Evolutionary conservation across 331 rosid species (phyloP), one percentile per base, ranked within the genome.

Genomic region (Rosa hybrid): DNA sequence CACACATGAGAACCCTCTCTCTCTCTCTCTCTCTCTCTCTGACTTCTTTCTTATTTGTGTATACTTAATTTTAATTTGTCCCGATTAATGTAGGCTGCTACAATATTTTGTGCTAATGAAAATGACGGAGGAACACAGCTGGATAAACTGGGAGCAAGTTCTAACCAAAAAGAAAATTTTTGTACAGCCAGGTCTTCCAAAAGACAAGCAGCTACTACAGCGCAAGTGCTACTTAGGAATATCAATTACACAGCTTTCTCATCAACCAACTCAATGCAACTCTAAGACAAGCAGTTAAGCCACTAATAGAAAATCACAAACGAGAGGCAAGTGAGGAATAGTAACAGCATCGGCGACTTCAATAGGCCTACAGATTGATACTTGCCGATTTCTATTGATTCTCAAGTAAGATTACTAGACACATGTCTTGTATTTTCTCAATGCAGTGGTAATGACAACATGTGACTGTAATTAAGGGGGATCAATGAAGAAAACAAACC

Each of bases 401-500:
- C 27, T 56, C 13, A 3, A n/a, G 64, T 25, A 57, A 16, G 8
- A 51, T 16, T 6, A 54, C 60, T 1, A 18, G 23, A 54, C 60
- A 54, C 18, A 49, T 12, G 54, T 49, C 17, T 7, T 3, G 6
- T 12, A 49, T 49, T 49, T 34, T 44, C 48, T 12, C 6, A 18
- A 6, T 56, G 62, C 23, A 18, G 20, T 11, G 4, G 23, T 23
- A 60, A 60, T 34, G 44, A 5, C 34, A 64, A 30, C 64, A 23
- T n/a, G 1, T 4, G 14, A 49, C 16, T 59, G 0, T 1, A 46
- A 23, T 14, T 7, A 9, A 44, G 51, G 2, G 5, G 10, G 54
- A 4, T 57, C 74, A 34, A 30, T 14, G 45, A 42, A 79, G 25
- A 68, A 42, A 38, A 76, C 77, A 0, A 79, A 92, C 96, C 86